phyloP scores from a whole-genome alignment of 1,139 yeast genomes.

The Martiniozyma asiatica region DNA sequence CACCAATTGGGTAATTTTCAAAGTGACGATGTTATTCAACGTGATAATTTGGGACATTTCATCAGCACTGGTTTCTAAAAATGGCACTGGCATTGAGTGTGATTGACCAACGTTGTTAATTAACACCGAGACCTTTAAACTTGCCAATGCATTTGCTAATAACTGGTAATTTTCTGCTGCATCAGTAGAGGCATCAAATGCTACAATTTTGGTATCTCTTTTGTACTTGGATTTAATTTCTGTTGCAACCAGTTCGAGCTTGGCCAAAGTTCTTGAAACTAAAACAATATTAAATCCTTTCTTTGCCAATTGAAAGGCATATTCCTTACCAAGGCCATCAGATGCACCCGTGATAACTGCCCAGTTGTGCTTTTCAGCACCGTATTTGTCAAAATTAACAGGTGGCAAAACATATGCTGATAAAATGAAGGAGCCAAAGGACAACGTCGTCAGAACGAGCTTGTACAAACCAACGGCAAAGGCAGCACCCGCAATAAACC shows the following conservation, averaged over 20 bases:
- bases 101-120: constrained; percentile 92
- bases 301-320: constrained; percentile 71
- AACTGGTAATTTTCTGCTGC: constrained; percentile 39
- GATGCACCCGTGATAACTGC: constrained; percentile 96
- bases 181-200: constrained; percentile 68
- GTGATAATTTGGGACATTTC: constrained; percentile 75
- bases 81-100: constrained; percentile 91
- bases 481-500: constrained; percentile 24
- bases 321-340: constrained; percentile 95
- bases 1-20: constrained; percentile 67
- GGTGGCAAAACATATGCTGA: constrained; percentile 59
- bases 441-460: constrained; percentile 28
- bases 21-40: constrained; percentile 75
- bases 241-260: constrained; percentile 54
- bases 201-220: constrained; percentile 54
- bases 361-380: constrained; percentile 59
- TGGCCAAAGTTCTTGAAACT: constrained; percentile 67
- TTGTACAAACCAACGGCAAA: constrained; percentile 41
- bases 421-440: constrained; percentile 31
- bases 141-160: constrained; percentile 37
- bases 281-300: constrained; percentile 75
- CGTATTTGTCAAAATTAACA: constrained; percentile 54
- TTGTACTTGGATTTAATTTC: constrained; percentile 51
- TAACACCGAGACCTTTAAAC: constrained; percentile 52
- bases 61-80: constrained; percentile 59